Evolutionary conservation across 176 grass and related monocot species (phyloP), one percentile per base, ranked within the genome.

Genomic region (Oryza punctata): DNA sequence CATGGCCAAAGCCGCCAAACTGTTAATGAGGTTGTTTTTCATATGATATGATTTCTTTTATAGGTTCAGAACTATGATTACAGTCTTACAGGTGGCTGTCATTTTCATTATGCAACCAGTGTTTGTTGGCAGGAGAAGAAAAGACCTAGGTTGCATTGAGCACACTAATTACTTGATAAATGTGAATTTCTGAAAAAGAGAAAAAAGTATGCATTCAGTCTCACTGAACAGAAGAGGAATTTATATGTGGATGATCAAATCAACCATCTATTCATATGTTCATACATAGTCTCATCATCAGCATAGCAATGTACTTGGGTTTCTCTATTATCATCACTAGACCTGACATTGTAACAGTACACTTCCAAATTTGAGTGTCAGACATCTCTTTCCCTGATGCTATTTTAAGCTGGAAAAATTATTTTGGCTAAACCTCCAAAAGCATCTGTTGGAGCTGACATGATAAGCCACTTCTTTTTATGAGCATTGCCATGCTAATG

Each of bases 101-200:
- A n/a, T 81, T 87, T 82, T 87, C 85, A 12, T 40, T 40, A 10
- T 67, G 44, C 12, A 50, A 37, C 29, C 65, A 68, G 69, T 73
- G 59, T 28, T 32, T 61, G 54, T 67, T 81, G 85, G 63, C 44
- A 81, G 10, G 10, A 38, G 10, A 38, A 46, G 25, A 50, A 5
- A 18, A 49, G 71, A 29, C 61, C 35, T 37, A 19, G 70, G 76
- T 40, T 54, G 67, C 16, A 43, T 21, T 52, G 16, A 74, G 5
- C 72, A 28, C 44, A 29, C n/a, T 9, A 26, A 73, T 14, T 2
- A 30, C 14, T 49, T 21, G 9, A 19, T 5, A 19, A 19, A 29
- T 50, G 28, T 52, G 25, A 12, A 10, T 30, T 50, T 74, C 15
- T 74, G 45, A 52, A 49, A 9, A 29, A 73, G 3, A 29, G 2